These are phyloP conservation scores for Suillus subalutaceus DNA, from an alignment of 768 basidiomycete species.

Conservation along the genomic window DNA sequence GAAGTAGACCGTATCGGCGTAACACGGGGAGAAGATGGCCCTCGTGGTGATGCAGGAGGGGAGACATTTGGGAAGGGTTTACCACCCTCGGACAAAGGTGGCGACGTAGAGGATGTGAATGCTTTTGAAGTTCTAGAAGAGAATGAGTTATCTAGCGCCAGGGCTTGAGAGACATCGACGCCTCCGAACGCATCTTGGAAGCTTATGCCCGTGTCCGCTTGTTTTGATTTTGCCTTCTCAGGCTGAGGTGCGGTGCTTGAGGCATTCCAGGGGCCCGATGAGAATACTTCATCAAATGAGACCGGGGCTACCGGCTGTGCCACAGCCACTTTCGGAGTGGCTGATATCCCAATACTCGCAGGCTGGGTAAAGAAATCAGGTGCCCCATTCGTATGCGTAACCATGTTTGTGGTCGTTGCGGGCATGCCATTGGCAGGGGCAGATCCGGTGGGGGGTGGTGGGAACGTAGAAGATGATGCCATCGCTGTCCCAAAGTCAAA, in stretches of 20 bases:
- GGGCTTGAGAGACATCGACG: constrained; percentile 38
- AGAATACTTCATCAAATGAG: constrained; percentile 54
- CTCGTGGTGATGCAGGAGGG: constrained; percentile 43
- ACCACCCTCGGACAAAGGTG: constrained; percentile 18
- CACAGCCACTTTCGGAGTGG: constrained; percentile 18
- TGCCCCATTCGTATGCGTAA: constrained; percentile 12
- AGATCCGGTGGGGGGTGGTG: constrained; percentile 26
- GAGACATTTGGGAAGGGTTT: constrained; percentile 44
- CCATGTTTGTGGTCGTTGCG: constrained; percentile 14
- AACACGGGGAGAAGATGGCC: constrained; percentile 32
- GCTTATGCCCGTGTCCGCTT: constrained; percentile 30
- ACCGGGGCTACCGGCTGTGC: constrained; percentile 24
- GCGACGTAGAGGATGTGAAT: constrained; percentile 22
- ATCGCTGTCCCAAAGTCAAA: constrained; percentile 62
- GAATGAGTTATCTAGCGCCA: constrained; percentile 45
- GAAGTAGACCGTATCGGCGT: constrained; percentile 39
- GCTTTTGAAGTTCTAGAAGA: constrained; percentile 38
- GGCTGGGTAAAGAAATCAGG: constrained; percentile 20
- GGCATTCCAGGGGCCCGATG: constrained; percentile 26
- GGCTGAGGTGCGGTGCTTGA: constrained; percentile 15
- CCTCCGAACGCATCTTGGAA: constrained; percentile 65
- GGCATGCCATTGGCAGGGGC: constrained; percentile 30
- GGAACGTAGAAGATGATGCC: constrained; percentile 34
- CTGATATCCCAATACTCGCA: constrained; percentile 16
- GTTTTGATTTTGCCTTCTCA: constrained; percentile 19